phyloP scores from a whole-genome alignment of 495 filamentous ascomycete genomes.

The Viridothelium virens region DNA sequence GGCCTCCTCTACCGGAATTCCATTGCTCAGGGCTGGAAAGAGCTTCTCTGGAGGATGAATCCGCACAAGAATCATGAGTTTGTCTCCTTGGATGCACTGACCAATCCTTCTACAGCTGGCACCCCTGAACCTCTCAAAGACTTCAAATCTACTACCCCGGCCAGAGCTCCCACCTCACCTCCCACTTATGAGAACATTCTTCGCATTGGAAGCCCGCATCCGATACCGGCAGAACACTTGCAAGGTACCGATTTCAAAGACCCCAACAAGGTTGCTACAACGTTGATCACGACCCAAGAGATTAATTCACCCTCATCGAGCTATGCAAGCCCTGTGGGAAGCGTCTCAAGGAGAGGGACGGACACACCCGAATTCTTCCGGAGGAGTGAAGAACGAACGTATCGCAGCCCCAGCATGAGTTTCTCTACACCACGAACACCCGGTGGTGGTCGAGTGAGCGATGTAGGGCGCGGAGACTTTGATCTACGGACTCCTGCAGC shows the following conservation, averaged over 20 bases:
- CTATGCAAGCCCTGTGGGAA: background rate
- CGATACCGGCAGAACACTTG: background rate
- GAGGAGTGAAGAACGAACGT: slow-evolving; percentile 1
- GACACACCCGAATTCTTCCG: background rate
- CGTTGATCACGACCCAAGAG: background rate
- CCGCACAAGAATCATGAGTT: slow-evolving; percentile 58
- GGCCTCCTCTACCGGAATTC: slow-evolving; percentile 70
- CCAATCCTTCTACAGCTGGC: background rate
- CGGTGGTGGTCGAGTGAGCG: background rate
- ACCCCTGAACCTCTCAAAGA: slow-evolving; percentile 1
- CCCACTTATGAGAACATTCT: background rate
- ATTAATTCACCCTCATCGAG: background rate
- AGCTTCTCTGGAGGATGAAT: slow-evolving; percentile 48
- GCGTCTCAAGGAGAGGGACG: background rate
- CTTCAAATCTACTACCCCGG: background rate
- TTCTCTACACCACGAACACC: slow-evolving; percentile 1
- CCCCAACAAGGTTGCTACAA: slow-evolving; percentile 1
- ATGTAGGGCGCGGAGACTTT: background rate
- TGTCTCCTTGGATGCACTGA: slow-evolving; percentile 68
- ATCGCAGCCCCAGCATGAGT: slow-evolving; percentile 5
- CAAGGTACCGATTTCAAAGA: slow-evolving; percentile 2
- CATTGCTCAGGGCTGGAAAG: slow-evolving; percentile 77
- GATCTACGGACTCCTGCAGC: slow-evolving; percentile 5
- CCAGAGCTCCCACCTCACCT: background rate
- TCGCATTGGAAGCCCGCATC: slow-evolving; percentile 6